Conservation (phyloP, 257 asterid genomes). For the Nicotiana noctiflora region DNA sequence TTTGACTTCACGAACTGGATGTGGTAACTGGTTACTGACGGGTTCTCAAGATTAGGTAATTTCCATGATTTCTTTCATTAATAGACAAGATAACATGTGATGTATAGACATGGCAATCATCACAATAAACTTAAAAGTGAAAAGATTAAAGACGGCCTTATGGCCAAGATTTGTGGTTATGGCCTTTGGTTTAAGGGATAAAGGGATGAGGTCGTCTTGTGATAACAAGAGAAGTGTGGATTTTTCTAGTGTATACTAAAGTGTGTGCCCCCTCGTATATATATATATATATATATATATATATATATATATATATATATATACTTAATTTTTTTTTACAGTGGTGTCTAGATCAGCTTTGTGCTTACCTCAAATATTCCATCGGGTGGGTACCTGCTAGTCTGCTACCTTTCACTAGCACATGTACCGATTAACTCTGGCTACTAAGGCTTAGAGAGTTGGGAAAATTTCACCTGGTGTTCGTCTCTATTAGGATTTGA, state of each 20-base stretch:
- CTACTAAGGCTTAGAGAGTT: too few species aligned
- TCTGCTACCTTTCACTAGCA: too few species aligned
- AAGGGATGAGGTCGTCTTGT: not conserved
- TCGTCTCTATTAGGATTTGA: too few species aligned
- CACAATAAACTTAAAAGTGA: not conserved
- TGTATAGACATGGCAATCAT: not conserved
- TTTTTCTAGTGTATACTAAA: not conserved
- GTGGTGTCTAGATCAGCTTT: too few species aligned
- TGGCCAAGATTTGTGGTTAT: not conserved
- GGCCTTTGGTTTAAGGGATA: not conserved
- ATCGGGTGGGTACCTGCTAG: too few species aligned
- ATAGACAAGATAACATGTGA: not conserved
- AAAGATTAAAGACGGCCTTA: not conserved
- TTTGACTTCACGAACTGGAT: not conserved
- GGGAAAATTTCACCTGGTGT: too few species aligned
- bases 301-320: too few species aligned
- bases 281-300: too few species aligned
- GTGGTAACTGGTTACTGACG: not conserved
- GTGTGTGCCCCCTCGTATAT: too few species aligned
- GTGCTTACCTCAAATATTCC: too few species aligned
- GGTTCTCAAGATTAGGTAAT: not conserved
- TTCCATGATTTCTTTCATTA: not conserved
- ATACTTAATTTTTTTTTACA: too few species aligned
- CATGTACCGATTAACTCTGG: too few species aligned
- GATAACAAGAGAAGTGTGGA: not conserved